Conservation (phyloP, 495 filamentous ascomycete species). For the Oleoguttula mirabilis region DNA sequence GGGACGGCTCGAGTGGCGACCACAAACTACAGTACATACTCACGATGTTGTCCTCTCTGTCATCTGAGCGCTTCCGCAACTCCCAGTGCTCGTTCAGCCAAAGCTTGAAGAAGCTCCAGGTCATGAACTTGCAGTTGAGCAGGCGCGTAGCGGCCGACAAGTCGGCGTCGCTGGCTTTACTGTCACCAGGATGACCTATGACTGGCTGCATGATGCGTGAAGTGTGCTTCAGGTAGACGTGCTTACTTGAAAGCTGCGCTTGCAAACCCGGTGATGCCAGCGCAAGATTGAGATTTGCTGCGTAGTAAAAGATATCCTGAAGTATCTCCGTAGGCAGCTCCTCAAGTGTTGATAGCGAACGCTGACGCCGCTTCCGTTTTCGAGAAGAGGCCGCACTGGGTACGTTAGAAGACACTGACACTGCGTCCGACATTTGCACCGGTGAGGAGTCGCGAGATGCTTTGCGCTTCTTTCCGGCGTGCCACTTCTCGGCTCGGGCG, state of each 20-base stretch:
- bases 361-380: conserved; percentile 3
- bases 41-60: too few species aligned
- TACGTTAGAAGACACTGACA: not conserved
- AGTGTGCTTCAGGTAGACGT: conserved; percentile 8
- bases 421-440: not conserved
- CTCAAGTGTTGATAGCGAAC: conserved; percentile 12
- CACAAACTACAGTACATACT: too few species aligned
- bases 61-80: too few species aligned
- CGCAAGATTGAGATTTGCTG: conserved; percentile 11
- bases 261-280: conserved; percentile 4
- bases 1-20: conserved; percentile 1
- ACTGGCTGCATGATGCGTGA: conserved; percentile 1
- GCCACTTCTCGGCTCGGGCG: conserved; percentile 12
- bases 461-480: conserved; percentile 6
- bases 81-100: conserved; percentile 10
- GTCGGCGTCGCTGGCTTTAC: not conserved
- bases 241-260: conserved; percentile 5
- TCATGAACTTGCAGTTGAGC: conserved; percentile 14
- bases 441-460: not conserved
- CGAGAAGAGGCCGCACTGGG: not conserved
- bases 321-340: conserved; percentile 19
- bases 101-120: conserved; percentile 9
- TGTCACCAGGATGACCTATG: not conserved
- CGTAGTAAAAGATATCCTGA: conserved; percentile 14
- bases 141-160: conserved; percentile 8